phyloP scores from a whole-genome alignment of 2,329 filamentous ascomycete genomes.

The Beauveria brongniartii region DNA sequence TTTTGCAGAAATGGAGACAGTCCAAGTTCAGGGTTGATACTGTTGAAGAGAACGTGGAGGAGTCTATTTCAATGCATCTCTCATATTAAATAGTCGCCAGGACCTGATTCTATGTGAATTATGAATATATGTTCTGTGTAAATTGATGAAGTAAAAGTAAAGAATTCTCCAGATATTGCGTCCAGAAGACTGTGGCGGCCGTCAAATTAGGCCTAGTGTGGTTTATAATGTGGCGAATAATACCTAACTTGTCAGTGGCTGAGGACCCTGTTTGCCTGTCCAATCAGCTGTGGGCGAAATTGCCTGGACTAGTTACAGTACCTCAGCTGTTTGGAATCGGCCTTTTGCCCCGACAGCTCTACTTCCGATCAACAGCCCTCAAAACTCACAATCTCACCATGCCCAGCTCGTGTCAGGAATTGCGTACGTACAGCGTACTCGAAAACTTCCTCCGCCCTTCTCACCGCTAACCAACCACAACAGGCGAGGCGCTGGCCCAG shows the following conservation, averaged over 20 bases:
- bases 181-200: neutral
- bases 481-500: slow-evolving; percentile 84
- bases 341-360: neutral
- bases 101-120: too few species aligned
- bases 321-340: neutral
- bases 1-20: too few species aligned
- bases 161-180: too few species aligned
- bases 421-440: slow-evolving; percentile 54
- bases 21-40: too few species aligned
- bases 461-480: neutral
- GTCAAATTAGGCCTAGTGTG: neutral
- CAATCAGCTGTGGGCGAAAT: slow-evolving; percentile 1
- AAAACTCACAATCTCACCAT: slow-evolving; percentile 40
- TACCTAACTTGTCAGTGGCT: neutral
- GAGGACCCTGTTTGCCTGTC: neutral
- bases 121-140: too few species aligned
- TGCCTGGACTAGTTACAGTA: too few species aligned
- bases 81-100: too few species aligned
- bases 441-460: neutral
- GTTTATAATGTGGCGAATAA: neutral
- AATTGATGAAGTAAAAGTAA: too few species aligned
- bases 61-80: too few species aligned
- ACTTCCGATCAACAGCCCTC: slow-evolving; percentile 6
- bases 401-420: slow-evolving; percentile 95
- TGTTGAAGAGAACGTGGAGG: neutral